Evolutionary conservation across 129 eudicot genomes (phyloP), one percentile per base, ranked within the genome.

Genomic region (Ambrosia artemisiifolia): DNA sequence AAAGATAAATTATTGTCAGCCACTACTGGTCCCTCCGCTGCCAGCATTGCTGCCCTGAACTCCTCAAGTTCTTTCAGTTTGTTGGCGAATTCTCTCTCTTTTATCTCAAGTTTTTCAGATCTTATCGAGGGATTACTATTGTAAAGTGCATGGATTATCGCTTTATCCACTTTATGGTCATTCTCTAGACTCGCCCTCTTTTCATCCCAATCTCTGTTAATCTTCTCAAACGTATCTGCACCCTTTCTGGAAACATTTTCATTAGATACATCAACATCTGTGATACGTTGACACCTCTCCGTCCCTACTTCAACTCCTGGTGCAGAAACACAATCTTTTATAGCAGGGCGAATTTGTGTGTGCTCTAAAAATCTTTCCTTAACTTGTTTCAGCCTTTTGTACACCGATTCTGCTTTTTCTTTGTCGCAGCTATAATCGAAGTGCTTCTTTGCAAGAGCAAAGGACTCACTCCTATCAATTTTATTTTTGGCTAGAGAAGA

Each of bases 371-470:
- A 92, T 42, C 5, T 60, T 73, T 77, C 80, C 77, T 80, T 85
- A 67, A 82, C 61, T 33, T 4, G 24, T 33, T 75, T 46, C 79
- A 89, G 51, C 81, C 75, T 88, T 5, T 48, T 33, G 82, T 85
- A 85, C 6, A 82, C 83, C 3, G 46, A 12, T 35, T 60, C 61
- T 47, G 80, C 90, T 63, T 90, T 82, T 13, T 82, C 82, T 56
- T 85, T 87, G 17, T 16, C 68, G 71, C 96, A 93, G 55, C 65
- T 30, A 57, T 85, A 90, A 33, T 85, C 65, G 72, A 93, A 62
- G 63, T 67, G 81, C 61, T 87, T 48, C 59, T 84, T 88, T 30
- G 86, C 95, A 60, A 90, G 75, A 35, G 50, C 43, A 61, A 93
- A 85, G 2, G 91, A 83, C 7, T 77, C 83, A 24, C 51, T 75